Percentiles rank a stretch among this genome's conserved stretches.
Conservation (phyloP, 2,329 filamentous ascomycete species). For the Calcarisporium arbuscula region DNA sequence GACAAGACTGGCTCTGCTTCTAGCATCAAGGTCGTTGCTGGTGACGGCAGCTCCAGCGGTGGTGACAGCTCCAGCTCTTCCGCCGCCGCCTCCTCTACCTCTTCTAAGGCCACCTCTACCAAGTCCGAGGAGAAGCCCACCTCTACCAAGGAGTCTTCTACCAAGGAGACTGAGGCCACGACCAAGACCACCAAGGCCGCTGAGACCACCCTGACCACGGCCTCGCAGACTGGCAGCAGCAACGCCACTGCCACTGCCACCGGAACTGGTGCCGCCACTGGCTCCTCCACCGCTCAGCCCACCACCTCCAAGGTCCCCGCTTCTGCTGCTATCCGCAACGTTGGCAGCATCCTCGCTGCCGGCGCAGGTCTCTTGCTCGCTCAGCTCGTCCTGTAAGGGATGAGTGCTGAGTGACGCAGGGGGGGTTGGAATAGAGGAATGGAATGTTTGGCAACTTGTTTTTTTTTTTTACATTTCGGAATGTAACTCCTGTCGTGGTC, state of each 20-base stretch:
- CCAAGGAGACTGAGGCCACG: constrained; percentile 14
- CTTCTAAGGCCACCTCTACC: constrained; percentile 10
- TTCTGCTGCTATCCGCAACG: constrained; percentile 19
- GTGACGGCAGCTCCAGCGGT: constrained; percentile 20
- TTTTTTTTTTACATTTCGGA: constrained; percentile 11
- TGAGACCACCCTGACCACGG: constrained; percentile 11
- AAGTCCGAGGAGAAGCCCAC: neutral
- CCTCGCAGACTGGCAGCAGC: constrained; percentile 9
- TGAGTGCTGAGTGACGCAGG: too few species aligned
- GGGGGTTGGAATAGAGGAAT: too few species aligned
- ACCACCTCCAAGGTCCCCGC: constrained; percentile 16
- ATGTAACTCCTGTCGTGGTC: constrained; percentile 17
- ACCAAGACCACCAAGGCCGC: constrained; percentile 12
- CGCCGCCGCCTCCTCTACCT: constrained; percentile 5
- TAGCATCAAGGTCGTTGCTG: constrained; percentile 45
- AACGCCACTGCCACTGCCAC: constrained; percentile 10
- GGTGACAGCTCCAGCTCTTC: constrained; percentile 7
- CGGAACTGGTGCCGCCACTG: constrained; percentile 7
- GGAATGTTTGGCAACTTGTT: constrained; percentile 3
- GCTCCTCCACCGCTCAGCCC: constrained; percentile 9
- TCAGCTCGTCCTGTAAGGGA: constrained; percentile 26
- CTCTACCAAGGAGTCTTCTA: constrained; percentile 3
- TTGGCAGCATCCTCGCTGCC: constrained; percentile 19
- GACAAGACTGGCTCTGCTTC: constrained; percentile 43
- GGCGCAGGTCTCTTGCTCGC: constrained; percentile 21